A percentile compares a stretch with the other conserved stretches of the same genome.
These are phyloP conservation scores for Nitzschia putrida DNA, from an alignment of 108 stramenopile genomes.

Conservation along the genomic window DNA sequence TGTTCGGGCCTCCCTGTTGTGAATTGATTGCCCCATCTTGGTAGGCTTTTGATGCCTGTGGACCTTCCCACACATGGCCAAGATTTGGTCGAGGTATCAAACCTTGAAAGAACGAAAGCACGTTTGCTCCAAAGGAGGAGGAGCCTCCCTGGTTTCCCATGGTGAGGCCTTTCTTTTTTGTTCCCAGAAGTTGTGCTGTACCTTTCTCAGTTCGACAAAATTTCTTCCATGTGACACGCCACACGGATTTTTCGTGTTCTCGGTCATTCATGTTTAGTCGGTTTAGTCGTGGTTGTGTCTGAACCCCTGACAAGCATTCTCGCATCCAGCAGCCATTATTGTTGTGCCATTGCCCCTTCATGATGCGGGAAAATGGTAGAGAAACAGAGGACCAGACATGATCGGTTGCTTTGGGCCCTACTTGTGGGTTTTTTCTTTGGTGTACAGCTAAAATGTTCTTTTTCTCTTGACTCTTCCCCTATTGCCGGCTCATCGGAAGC, in stretches of 20 bases:
- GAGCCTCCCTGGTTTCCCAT: not conserved
- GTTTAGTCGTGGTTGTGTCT: too few species aligned
- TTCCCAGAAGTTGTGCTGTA: too few species aligned
- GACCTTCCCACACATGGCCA: slow-evolving; percentile 31
- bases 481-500: not conserved
- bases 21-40: slow-evolving; percentile 19
- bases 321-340: too few species aligned
- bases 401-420: not conserved
- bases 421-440: slow-evolving; percentile 15
- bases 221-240: too few species aligned
- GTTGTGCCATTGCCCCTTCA: too few species aligned
- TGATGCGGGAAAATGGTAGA: not conserved
- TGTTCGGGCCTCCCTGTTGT: not conserved
- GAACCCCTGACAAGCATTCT: too few species aligned
- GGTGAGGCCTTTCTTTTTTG: not conserved
- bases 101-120: slow-evolving; percentile 9
- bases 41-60: slow-evolving; percentile 24
- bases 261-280: too few species aligned
- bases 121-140: not conserved
- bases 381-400: not conserved
- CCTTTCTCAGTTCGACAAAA: too few species aligned
- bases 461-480: not conserved
- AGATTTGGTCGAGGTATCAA: not conserved
- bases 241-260: too few species aligned
- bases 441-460: slow-evolving; percentile 7